Conservation (phyloP, 306 rosid genomes). For the Fagus crenata region DNA sequence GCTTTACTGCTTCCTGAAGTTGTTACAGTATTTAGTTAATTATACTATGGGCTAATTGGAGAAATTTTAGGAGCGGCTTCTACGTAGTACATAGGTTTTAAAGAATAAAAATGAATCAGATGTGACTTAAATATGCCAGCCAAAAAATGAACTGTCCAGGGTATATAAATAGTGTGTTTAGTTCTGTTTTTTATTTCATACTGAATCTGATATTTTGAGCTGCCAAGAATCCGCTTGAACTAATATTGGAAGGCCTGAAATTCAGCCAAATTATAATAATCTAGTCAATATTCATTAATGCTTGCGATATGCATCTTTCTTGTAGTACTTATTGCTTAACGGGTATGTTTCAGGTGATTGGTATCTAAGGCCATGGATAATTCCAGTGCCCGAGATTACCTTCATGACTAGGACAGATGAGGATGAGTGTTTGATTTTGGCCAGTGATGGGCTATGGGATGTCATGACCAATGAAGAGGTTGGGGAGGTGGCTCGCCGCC, state of each 20-base stretch:
- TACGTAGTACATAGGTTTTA: no score
- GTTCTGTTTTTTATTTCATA: neutral
- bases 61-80: no score
- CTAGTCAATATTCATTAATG: neutral
- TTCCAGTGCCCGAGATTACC: constrained; percentile 75
- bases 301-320: neutral
- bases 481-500: constrained; percentile 66
- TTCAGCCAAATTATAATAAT: neutral
- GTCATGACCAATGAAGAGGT: constrained; percentile 82
- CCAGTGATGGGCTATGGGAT: constrained; percentile 91
- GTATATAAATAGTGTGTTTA: neutral
- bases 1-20: neutral
- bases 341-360: constrained; percentile 63
- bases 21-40: no score
- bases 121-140: neutral
- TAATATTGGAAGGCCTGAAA: neutral
- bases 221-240: neutral
- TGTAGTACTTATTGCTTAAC: neutral
- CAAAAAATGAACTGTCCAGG: neutral
- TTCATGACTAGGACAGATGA: constrained; percentile 67
- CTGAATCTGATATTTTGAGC: neutral
- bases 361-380: constrained; percentile 81
- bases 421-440: constrained; percentile 76
- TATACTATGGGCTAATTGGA: no score
- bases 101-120: no score